Conservation (phyloP, 2,329 filamentous ascomycete genomes). For the Curvularia hawaiiensis region DNA sequence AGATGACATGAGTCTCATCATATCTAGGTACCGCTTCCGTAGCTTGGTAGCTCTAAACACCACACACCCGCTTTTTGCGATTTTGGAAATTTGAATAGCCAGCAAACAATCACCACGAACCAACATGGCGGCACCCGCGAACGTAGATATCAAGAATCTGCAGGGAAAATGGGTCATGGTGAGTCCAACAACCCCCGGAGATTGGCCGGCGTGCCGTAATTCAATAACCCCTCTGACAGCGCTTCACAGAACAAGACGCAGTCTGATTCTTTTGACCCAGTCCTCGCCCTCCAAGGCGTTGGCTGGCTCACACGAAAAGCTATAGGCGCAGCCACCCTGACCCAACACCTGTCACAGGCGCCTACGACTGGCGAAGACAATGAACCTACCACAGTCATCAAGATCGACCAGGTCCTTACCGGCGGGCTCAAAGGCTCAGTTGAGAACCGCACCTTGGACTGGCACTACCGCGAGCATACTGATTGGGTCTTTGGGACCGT, state of each 20-base stretch:
- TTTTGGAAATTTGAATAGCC: background rate
- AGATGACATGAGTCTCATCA: background rate
- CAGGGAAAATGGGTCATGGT: conserved; percentile 49
- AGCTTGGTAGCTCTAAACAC: conserved; percentile 6
- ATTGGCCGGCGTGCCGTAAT: background rate
- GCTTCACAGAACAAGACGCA: conserved; percentile 71
- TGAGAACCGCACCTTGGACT: conserved; percentile 64
- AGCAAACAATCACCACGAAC: background rate
- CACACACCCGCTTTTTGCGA: background rate
- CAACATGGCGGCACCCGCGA: conserved; percentile 47
- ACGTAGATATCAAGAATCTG: conserved; percentile 42
- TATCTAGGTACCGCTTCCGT: background rate
- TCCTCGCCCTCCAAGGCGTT: conserved; percentile 65
- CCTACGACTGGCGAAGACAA: conserved; percentile 27
- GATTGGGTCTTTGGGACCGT: conserved; percentile 83
- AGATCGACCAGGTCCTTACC: conserved; percentile 73
- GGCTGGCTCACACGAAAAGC: conserved; percentile 73
- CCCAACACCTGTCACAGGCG: conserved; percentile 59
- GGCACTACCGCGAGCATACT: conserved; percentile 65
- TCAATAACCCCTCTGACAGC: conserved; percentile 5
- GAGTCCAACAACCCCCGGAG: conserved; percentile 6
- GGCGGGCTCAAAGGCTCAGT: conserved; percentile 71
- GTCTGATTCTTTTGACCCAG: conserved; percentile 70
- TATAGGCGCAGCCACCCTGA: conserved; percentile 71
- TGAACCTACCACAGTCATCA: conserved; percentile 60